Evolutionary conservation across 78 protist species (phyloP), one percentile per base, ranked within the genome.

Genomic region (Paratrimastix pyriformis): DNA sequence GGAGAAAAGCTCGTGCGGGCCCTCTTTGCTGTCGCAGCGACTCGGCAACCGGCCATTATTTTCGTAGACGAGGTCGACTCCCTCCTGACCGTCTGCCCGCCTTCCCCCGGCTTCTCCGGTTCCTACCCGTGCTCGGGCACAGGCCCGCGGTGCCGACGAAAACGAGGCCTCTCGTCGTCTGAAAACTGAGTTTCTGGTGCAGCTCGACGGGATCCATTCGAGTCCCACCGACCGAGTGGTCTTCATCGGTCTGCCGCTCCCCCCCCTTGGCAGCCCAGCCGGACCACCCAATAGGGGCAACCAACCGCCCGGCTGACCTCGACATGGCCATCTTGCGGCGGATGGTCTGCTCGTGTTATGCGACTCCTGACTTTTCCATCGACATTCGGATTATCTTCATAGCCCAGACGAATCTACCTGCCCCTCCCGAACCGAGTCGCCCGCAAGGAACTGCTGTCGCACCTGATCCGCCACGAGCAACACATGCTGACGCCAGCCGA

Each of bases 41-140:
- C 1, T 0, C 18, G 11, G 48, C 79, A 69, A 58, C 95, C 92
- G 0, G 21, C 92, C 3, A 80, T 93, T 29, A 59, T 93, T 18
- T 93, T 93, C 65, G 73, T 93, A 55, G 97, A 91, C 74, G 97
- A 88, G 75, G 76, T 93, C 33, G 97, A 92, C 84, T 88, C 93
- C 11, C 37, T 62, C 45, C 68, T 62, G 42, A n/a, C n/a, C n/a
- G n/a, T n/a, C n/a, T n/a, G n/a, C n/a, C n/a, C n/a, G n/a, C n/a
- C n/a, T n/a, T n/a, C n/a, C n/a, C n/a, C n/a, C n/a, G n/a, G n/a
- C n/a, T n/a, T n/a, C n/a, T n/a, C n/a, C n/a, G n/a, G n/a, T n/a
- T n/a, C n/a, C n/a, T n/a, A n/a, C n/a, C n/a, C n/a, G n/a, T n/a
- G n/a, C n/a, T n/a, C n/a, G n/a, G n/a, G n/a, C n/a, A n/a, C n/a